Conservation (phyloP, 352 stramenopile species). For the Saprolegnia parasitica region DNA sequence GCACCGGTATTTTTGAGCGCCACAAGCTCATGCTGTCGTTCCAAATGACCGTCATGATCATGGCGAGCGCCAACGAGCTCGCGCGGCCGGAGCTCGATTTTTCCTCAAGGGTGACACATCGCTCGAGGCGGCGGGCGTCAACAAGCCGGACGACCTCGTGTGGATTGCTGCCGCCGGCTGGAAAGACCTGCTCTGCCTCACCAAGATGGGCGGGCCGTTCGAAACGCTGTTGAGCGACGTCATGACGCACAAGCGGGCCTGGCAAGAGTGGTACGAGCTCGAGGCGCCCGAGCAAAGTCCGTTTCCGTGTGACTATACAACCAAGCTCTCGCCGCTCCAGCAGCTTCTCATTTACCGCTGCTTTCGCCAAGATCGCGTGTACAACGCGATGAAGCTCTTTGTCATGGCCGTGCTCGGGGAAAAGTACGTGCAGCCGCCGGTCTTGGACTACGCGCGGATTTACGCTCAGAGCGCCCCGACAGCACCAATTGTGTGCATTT, state of each 20-base stretch:
- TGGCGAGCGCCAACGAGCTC: conserved; percentile 76
- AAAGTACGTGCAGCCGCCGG: conserved; percentile 93
- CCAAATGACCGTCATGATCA: conserved; percentile 95
- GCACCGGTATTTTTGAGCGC: conserved; percentile 95
- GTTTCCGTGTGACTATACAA: conserved; percentile 77
- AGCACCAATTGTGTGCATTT: conserved; percentile 93
- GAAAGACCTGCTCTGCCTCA: conserved; percentile 90
- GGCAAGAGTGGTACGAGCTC: conserved; percentile 93
- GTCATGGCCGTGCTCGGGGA: conserved; percentile 89
- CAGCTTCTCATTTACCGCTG: conserved; percentile 90
- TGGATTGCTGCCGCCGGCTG: conserved; percentile 88
- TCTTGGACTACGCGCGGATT: conserved; percentile 91
- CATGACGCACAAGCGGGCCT: conserved; percentile 49
- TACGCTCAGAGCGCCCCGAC: conserved; percentile 84
- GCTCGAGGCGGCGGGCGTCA: conserved; percentile 66
- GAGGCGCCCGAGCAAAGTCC: conserved; percentile 82
- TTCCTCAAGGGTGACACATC: conserved; percentile 95
- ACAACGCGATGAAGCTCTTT: conserved; percentile 95
- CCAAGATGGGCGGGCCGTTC: conserved; percentile 47
- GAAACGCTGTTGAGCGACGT: conserved; percentile 44
- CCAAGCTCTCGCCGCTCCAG: conserved; percentile 81
- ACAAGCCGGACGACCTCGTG: conserved; percentile 59
- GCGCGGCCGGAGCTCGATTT: conserved; percentile 90
- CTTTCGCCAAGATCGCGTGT: conserved; percentile 93
- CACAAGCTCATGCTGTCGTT: conserved; percentile 97